phyloP scores from a whole-genome alignment of 345 rosid species.

The Fremontodendron californicum region DNA sequence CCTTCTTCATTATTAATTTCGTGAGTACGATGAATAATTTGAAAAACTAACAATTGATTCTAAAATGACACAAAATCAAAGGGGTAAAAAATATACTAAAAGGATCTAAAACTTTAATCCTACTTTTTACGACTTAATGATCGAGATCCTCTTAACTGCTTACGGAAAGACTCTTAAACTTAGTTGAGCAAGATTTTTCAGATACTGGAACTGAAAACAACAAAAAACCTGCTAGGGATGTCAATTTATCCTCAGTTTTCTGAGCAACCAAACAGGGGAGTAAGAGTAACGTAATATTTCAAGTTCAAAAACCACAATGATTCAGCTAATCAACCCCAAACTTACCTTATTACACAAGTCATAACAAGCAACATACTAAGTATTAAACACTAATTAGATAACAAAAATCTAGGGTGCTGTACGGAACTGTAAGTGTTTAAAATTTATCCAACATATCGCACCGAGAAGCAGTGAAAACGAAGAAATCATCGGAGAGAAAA shows the following conservation, averaged over 20 bases:
- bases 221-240: not conserved
- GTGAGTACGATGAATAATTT: no score
- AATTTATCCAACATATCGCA: not conserved
- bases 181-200: constrained; percentile 13
- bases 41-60: no score
- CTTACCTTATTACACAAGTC: not conserved
- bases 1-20: no score
- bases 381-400: not conserved
- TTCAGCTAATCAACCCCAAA: not conserved
- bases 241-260: not conserved
- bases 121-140: not conserved
- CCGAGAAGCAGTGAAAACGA: not conserved
- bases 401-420: not conserved
- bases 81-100: not conserved
- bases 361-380: not conserved
- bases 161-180: not conserved
- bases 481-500: not conserved
- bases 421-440: not conserved
- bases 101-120: not conserved
- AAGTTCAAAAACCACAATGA: constrained; percentile 5
- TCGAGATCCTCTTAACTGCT: not conserved
- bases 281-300: not conserved
- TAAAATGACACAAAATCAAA: no score
- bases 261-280: constrained; percentile 3
- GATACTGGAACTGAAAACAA: constrained; percentile 8